Evolutionary conservation across 345 rosid genomes (phyloP).

Genomic region (Eucalyptus rudis): DNA sequence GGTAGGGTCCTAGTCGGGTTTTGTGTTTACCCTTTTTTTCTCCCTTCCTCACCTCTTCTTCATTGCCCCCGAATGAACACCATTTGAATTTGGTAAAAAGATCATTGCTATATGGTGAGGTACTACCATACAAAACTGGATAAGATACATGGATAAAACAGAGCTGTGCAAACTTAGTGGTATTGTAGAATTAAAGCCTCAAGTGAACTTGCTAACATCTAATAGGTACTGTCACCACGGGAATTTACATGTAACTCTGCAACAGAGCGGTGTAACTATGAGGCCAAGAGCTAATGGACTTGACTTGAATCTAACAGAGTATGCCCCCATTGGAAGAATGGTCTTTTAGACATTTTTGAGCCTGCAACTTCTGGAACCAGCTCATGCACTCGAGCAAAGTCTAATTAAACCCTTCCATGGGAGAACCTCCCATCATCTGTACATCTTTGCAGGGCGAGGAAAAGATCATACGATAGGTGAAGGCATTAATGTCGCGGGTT

Average conservation of each 20-base stretch:
- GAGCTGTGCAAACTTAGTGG: not conserved
- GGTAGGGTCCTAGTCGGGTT: too few species aligned
- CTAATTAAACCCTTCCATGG: not conserved
- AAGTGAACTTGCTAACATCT: not conserved
- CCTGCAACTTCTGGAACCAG: not conserved
- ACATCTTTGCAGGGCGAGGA: not conserved
- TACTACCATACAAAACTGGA: not conserved
- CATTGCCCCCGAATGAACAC: too few species aligned
- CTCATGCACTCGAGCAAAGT: not conserved
- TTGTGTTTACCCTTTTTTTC: too few species aligned
- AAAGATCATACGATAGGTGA: not conserved
- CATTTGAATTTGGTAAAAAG: not conserved
- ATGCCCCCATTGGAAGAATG: not conserved
- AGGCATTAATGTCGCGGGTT: not conserved
- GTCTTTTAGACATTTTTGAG: not conserved
- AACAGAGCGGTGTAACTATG: not conserved
- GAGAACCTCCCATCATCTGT: not conserved
- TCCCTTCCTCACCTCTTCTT: too few species aligned
- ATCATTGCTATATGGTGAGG: not conserved
- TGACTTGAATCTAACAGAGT: not conserved
- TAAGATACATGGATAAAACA: not conserved
- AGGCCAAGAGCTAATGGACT: not conserved
- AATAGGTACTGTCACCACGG: not conserved
- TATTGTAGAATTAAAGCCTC: not conserved
- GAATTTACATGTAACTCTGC: not conserved